Base-by-base conservation (phyloP, 2,329 filamentous ascomycete genomes). In the Orbilia quercus region DNA sequence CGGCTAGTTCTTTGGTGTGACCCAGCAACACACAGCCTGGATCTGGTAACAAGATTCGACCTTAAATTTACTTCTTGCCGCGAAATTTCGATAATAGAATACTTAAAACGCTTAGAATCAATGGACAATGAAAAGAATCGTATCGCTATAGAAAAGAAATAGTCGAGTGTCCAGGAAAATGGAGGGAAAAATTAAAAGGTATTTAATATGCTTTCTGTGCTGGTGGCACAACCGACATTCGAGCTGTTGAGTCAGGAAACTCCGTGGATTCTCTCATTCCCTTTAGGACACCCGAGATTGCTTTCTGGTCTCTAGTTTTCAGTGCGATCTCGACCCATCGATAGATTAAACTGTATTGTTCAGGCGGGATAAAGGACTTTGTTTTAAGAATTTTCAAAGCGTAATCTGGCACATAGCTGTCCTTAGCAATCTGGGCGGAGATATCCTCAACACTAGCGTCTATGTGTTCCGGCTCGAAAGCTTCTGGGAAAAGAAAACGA, bases 291-390 rank as follows among this genome's bases (percentile, higher is more conserved):
- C 48, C 40, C 1, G 60, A 55, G 7, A 65, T 28, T 2, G 38
- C n/a, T 31, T 16, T 22, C 38, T 57, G 18, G 34, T 58, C 44
- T 25, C 51, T 50, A n/a, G 62, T 67, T 23, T 59, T 38, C 2
- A 67, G 44, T 6, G 20, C 63, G 14, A 67, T 50, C 12, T 31
- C 22, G 1, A 59, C 44, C 63, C 63, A 59, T 44, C 44, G 25
- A 34, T 67, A 67, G 4, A 67, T 44, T 28, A 58, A 23, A 11
- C 47, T 28, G 23, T 58, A 67, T 45, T 67, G 51, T 18, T 42
- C 34, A 5, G 63, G 53, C 6, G 51, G 38, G 20, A 67, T 53
- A 42, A 67, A 67, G 11, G 31, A 0, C n/a, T 67, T 67, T 1
- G 63, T 51, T 4, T 5, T 23, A 1, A 67, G 63, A 20, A 67